These are phyloP conservation scores for Aspergillus carlsbadensis DNA, from an alignment of 495 filamentous ascomycete species.

Conservation along the genomic window DNA sequence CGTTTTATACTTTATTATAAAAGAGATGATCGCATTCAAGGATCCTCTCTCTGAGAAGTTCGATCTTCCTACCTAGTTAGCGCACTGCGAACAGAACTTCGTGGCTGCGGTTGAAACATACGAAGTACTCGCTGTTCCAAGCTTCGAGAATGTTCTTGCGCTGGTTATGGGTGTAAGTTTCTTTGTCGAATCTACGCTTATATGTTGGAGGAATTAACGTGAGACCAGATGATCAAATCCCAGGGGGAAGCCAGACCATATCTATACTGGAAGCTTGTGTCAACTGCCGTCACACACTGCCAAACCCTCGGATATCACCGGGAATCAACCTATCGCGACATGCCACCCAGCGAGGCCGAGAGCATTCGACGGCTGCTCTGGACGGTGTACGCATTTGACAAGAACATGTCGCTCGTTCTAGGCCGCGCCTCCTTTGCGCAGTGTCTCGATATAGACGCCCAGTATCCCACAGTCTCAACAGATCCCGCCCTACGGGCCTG, in stretches of 20 bases:
- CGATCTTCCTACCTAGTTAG: conserved; percentile 18
- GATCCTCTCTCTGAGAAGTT: neutral
- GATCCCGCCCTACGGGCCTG: conserved; percentile 19
- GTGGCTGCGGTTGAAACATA: conserved; percentile 15
- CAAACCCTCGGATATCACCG: no score
- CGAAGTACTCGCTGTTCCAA: conserved; percentile 21
- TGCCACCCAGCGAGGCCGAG: no score
- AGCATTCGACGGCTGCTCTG: conserved; percentile 22
- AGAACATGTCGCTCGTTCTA: conserved; percentile 21
- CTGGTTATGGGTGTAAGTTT: conserved; percentile 23
- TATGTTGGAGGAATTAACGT: no score
- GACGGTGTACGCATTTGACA: conserved; percentile 21
- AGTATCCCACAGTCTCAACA: conserved; percentile 7
- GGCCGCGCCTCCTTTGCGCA: conserved; percentile 21
- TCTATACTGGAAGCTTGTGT: no score
- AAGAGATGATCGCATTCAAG: neutral
- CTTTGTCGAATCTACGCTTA: neutral
- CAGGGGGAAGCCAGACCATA: no score
- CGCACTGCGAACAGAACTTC: conserved; percentile 22
- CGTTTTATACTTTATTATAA: conserved; percentile 20
- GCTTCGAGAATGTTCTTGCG: conserved; percentile 27
- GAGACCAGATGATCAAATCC: no score
- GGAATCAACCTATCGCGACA: no score
- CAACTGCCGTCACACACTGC: no score
- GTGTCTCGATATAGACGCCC: conserved; percentile 20